A percentile compares a stretch with the other conserved stretches of the same genome.
phyloP scores from a whole-genome alignment of 768 basidiomycete species.

The Galerina sulciceps region DNA sequence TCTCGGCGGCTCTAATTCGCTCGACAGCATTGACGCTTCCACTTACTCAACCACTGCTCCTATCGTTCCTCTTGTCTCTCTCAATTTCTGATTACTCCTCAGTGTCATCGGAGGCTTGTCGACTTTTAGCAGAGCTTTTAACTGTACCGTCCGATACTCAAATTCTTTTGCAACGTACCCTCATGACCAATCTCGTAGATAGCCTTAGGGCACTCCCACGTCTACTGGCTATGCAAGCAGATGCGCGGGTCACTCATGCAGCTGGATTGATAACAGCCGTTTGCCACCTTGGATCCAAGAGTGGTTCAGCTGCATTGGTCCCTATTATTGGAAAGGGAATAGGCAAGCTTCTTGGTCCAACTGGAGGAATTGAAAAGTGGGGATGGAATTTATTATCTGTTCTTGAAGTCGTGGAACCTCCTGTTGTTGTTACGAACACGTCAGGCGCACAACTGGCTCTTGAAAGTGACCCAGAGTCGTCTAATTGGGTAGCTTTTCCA shows the following conservation, averaged over 20 bases:
- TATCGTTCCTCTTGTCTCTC: slow-evolving; percentile 76
- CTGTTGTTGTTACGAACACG: slow-evolving; percentile 47
- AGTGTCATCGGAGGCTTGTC: slow-evolving; percentile 53
- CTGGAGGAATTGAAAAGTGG: slow-evolving; percentile 90
- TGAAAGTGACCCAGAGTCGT: slow-evolving; percentile 47
- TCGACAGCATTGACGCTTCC: slow-evolving; percentile 67
- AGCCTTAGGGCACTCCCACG: slow-evolving; percentile 74
- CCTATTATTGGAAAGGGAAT: slow-evolving; percentile 52
- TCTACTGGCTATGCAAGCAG: slow-evolving; percentile 69
- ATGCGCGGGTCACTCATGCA: slow-evolving; percentile 72
- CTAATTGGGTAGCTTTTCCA: slow-evolving; percentile 55
- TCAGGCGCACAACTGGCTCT: slow-evolving; percentile 61
- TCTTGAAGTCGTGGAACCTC: slow-evolving; percentile 72
- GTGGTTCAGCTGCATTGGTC: slow-evolving; percentile 28
- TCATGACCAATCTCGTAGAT: slow-evolving; percentile 67
- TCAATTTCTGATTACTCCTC: slow-evolving; percentile 60
- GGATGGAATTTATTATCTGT: slow-evolving; percentile 84
- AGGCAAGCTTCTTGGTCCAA: slow-evolving; percentile 74
- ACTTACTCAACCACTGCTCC: slow-evolving; percentile 65
- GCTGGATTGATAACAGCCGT: slow-evolving; percentile 73
- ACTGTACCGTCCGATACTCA: slow-evolving; percentile 42
- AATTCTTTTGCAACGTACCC: slow-evolving; percentile 52
- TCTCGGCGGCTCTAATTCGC: slow-evolving; percentile 59
- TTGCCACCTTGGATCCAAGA: slow-evolving; percentile 50
- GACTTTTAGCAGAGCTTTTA: slow-evolving; percentile 52